phyloP scores from a whole-genome alignment of 257 asterid species.

The Perilla frutescens region DNA sequence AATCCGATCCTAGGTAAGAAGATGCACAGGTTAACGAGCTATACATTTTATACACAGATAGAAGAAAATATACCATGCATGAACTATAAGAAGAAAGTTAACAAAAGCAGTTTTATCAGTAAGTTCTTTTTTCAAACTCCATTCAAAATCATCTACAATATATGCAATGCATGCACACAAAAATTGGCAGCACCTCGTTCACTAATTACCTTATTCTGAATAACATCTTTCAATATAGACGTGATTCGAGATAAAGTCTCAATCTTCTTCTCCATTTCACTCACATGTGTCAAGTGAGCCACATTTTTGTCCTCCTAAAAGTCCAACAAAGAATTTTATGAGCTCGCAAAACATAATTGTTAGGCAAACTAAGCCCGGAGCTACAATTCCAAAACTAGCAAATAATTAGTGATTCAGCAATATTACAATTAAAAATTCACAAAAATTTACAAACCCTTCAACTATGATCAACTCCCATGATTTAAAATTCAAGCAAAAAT shows the following conservation, averaged over 20 bases:
- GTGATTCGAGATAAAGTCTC: constrained; percentile 90
- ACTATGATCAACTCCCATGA: constrained; percentile 15
- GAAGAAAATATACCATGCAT: background rate
- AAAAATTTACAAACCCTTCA: background rate
- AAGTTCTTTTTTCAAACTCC: background rate
- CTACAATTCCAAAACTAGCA: constrained; percentile 13
- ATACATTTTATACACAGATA: background rate
- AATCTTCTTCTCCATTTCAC: constrained; percentile 96
- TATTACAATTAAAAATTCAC: background rate
- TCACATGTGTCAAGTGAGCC: constrained; percentile 90
- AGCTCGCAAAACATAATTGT: constrained; percentile 26
- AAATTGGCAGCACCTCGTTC: constrained; percentile 21
- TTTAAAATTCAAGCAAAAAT: constrained; percentile 18
- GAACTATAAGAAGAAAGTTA: constrained; percentile 18
- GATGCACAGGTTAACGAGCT: constrained; percentile 11
- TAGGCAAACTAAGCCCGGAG: constrained; percentile 20
- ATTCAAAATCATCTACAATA: background rate
- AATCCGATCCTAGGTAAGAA: constrained; percentile 76
- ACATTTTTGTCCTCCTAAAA: constrained; percentile 93
- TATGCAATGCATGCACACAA: background rate
- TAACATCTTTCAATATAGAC: constrained; percentile 86
- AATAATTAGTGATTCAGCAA: constrained; percentile 20
- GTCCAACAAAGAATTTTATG: constrained; percentile 28
- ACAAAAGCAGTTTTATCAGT: constrained; percentile 1
- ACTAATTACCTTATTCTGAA: constrained; percentile 83